Evolutionary conservation across 2,329 filamentous ascomycete species (phyloP).

Genomic region (Penicillium crustosum): DNA sequence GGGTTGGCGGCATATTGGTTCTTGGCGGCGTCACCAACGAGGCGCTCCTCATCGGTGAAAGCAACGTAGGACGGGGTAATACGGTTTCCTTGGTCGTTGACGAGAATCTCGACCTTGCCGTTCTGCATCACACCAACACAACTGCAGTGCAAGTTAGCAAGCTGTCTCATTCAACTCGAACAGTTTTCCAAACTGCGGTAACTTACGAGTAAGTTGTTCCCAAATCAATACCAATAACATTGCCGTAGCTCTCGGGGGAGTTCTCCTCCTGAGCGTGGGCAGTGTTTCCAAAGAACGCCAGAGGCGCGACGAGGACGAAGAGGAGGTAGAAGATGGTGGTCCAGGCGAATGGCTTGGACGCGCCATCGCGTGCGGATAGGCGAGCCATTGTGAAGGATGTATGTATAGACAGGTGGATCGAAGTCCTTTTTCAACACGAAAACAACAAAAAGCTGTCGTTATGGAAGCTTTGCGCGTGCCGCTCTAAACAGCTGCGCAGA

Average conservation of each 20-base stretch:
- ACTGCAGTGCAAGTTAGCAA: constrained; percentile 52
- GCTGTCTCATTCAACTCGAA: background rate
- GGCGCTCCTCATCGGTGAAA: constrained; percentile 93
- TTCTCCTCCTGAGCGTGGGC: constrained; percentile 72
- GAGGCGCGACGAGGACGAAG: constrained; percentile 78
- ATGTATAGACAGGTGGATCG: constrained; percentile 16
- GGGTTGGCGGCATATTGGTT: constrained; percentile 87
- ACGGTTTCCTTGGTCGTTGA: constrained; percentile 96
- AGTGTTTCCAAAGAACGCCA: constrained; percentile 72
- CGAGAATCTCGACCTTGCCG: constrained; percentile 91
- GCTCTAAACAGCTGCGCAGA: constrained; percentile 13
- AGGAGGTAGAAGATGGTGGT: constrained; percentile 88
- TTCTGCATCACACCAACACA: constrained; percentile 96
- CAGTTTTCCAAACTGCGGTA: background rate
- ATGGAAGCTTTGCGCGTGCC: constrained; percentile 8
- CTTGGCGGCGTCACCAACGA: constrained; percentile 97
- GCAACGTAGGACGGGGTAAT: constrained; percentile 94
- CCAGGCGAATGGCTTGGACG: constrained; percentile 72
- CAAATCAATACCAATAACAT: constrained; percentile 93
- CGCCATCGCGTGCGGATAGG: constrained; percentile 58
- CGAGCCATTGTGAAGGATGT: constrained; percentile 53
- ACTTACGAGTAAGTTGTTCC: constrained; percentile 72
- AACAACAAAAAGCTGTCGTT: constrained; percentile 14
- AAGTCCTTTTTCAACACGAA: constrained; percentile 15
- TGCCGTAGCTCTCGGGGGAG: constrained; percentile 73